These are phyloP conservation scores for Brassica cretica DNA, from an alignment of 345 rosid species.

Conservation along the genomic window DNA sequence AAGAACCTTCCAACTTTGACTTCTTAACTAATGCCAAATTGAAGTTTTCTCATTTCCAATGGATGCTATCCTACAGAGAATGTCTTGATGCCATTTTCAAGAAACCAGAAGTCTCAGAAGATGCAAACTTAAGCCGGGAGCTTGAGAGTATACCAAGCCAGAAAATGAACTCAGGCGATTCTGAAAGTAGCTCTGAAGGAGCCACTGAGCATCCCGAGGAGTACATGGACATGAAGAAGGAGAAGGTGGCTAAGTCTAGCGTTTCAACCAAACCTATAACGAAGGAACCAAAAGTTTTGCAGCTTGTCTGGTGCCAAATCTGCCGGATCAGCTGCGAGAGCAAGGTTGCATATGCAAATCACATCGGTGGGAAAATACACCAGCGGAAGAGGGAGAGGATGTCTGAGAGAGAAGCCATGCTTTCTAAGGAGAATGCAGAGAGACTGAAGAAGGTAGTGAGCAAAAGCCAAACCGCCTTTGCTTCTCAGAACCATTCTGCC, in stretches of 20 bases:
- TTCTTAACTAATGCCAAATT: neutral
- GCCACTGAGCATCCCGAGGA: neutral
- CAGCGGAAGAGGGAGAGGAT: neutral
- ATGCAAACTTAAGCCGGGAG: slow-evolving; percentile 40
- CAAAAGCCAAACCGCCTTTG: slow-evolving; percentile 9
- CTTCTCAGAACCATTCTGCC: neutral
- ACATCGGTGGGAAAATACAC: slow-evolving; percentile 28
- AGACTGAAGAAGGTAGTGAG: neutral
- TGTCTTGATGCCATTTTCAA: slow-evolving; percentile 40
- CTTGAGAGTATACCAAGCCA: slow-evolving; percentile 20
- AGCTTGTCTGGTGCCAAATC: slow-evolving; percentile 32
- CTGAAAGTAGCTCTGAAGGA: slow-evolving; percentile 11
- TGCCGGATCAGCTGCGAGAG: slow-evolving; percentile 29
- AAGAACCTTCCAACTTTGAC: neutral
- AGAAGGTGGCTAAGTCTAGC: neutral
- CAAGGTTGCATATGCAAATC: slow-evolving; percentile 30
- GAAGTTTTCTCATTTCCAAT: neutral
- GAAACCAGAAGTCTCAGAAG: slow-evolving; percentile 41
- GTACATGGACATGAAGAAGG: neutral
- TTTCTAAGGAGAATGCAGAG: slow-evolving; percentile 20
- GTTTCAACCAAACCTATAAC: neutral
- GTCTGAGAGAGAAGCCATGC: slow-evolving; percentile 4
- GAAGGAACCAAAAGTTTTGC: slow-evolving; percentile 12
- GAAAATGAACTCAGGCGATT: neutral
- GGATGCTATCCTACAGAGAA: slow-evolving; percentile 36